Conservation (phyloP, 116 monocot genomes). For the Zostera marina region DNA sequence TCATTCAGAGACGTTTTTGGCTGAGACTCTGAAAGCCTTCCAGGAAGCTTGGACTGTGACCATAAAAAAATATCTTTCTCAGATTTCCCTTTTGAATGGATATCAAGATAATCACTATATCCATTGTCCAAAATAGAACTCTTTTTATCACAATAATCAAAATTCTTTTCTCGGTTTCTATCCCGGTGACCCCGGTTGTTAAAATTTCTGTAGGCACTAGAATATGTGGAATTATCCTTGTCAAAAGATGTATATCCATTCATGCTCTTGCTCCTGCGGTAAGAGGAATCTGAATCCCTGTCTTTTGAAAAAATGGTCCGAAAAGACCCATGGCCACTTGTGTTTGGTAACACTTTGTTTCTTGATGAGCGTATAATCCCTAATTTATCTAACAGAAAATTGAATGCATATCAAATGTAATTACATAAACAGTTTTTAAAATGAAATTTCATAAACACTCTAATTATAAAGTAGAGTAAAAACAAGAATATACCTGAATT, state of each 20-base stretch:
- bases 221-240: constrained; percentile 10
- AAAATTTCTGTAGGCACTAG: constrained; percentile 50
- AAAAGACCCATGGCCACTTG: constrained; percentile 21
- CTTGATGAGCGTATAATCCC: constrained; percentile 17
- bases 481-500: constrained; percentile 28
- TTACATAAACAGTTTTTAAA: no score
- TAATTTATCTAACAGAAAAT: constrained; percentile 32
- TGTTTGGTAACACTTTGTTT: constrained; percentile 22
- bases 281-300: constrained; percentile 22
- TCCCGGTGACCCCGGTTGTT: constrained; percentile 31
- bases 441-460: no score
- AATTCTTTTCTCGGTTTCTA: constrained; percentile 31
- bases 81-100: constrained; percentile 9
- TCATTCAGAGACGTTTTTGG: constrained; percentile 20
- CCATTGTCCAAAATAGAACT: constrained; percentile 29
- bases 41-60: constrained; percentile 33
- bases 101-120: constrained; percentile 24
- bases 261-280: constrained; percentile 25
- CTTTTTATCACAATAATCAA: constrained; percentile 24
- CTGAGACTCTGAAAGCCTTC: constrained; percentile 18
- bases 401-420: background rate
- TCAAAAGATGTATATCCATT: constrained; percentile 37
- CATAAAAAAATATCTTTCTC: constrained; percentile 34
- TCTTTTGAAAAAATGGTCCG: constrained; percentile 17
- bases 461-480: background rate